Evolutionary conservation across 805 yeast species (phyloP).

Genomic region (Kuraishia capsulata): DNA sequence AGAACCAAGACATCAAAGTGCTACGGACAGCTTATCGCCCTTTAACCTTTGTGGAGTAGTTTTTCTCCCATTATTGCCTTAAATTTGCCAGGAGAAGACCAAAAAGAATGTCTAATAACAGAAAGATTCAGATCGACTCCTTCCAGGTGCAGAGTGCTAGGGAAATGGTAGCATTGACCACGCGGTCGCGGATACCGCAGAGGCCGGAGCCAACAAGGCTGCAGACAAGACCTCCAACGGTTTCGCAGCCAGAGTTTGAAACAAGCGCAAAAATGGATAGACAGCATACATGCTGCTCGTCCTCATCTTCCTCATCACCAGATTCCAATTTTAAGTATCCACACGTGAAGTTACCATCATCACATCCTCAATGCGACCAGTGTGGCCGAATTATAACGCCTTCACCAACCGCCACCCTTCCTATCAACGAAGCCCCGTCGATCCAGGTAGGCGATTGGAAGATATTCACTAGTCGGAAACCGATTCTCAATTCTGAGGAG

Average conservation of each 20-base stretch:
- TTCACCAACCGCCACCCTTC: conserved; percentile 58
- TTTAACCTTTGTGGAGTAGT: too few relatives aligned
- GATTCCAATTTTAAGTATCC: conserved; percentile 3
- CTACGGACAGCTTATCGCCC: too few relatives aligned
- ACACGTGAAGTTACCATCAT: conserved; percentile 7
- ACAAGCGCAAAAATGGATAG: not conserved
- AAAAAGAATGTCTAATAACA: too few relatives aligned
- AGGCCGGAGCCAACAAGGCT: conserved; percentile 4
- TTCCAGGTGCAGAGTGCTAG: conserved; percentile 54
- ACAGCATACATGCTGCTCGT: not conserved
- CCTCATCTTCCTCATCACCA: conserved; percentile 3
- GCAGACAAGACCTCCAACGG: not conserved
- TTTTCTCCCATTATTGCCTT: too few relatives aligned
- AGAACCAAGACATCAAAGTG: too few relatives aligned
- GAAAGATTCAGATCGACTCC: too few relatives aligned
- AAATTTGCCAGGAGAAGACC: too few relatives aligned
- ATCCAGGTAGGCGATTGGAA: conserved; percentile 69
- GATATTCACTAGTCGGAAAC: conserved; percentile 60
- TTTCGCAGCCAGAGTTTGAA: not conserved
- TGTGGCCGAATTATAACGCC: conserved; percentile 78
- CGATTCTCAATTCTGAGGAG: conserved; percentile 68
- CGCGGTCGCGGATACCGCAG: conserved; percentile 28
- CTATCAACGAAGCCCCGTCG: conserved; percentile 59
- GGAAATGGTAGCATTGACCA: conserved; percentile 45
- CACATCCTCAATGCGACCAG: conserved; percentile 35